Evolutionary conservation across 371 early-diverging fungal species (phyloP).

Genomic region (Lichtheimia ramosa): DNA sequence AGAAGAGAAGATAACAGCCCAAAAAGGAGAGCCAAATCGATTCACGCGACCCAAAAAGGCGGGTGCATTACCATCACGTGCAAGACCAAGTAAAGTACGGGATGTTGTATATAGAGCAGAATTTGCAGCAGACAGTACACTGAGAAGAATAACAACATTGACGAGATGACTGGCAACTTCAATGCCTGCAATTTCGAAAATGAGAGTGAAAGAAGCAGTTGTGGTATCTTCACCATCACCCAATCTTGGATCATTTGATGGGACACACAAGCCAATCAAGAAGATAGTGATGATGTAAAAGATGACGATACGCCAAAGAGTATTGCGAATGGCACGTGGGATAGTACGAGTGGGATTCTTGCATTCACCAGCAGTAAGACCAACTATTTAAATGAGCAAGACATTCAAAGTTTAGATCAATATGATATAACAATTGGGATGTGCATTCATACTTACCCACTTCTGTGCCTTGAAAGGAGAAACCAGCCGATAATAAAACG

Average conservation of each 20-base stretch:
- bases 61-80: slow-evolving; percentile 64
- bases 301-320: slow-evolving; percentile 72
- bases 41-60: slow-evolving; percentile 40
- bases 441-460: slow-evolving; percentile 32
- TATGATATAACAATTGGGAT: no score
- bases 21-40: slow-evolving; percentile 53
- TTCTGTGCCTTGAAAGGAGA: slow-evolving; percentile 84
- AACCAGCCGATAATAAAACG: slow-evolving; percentile 77
- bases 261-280: slow-evolving; percentile 62
- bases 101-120: slow-evolving; percentile 66
- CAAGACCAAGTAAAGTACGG: slow-evolving; percentile 59
- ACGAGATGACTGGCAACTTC: slow-evolving; percentile 62
- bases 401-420: background rate
- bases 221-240: slow-evolving; percentile 32
- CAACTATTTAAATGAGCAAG: slow-evolving; percentile 25
- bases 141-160: slow-evolving; percentile 66
- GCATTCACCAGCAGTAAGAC: slow-evolving; percentile 64
- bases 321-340: slow-evolving; percentile 67
- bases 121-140: slow-evolving; percentile 69
- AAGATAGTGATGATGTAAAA: slow-evolving; percentile 73
- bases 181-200: slow-evolving; percentile 66
- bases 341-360: slow-evolving; percentile 66
- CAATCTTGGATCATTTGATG: slow-evolving; percentile 47
- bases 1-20: slow-evolving; percentile 51
- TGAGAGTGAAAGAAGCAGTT: slow-evolving; percentile 65